phyloP scores from a whole-genome alignment of 1,284 basidiomycete genomes.

The Pascua sp. region DNA sequence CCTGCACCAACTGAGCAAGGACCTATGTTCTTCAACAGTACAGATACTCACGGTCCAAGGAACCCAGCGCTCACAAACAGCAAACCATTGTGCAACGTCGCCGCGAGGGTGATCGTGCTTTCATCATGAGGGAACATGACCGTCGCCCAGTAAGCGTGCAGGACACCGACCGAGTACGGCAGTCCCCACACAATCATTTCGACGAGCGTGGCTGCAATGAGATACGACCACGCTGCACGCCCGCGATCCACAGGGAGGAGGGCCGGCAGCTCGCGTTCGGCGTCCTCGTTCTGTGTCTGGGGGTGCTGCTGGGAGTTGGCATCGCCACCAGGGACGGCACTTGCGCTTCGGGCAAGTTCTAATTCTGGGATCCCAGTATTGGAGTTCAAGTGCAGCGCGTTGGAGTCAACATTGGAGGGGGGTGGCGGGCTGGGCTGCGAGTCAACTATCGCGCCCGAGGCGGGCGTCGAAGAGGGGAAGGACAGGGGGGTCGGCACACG shows the following conservation, averaged over 20 bases:
- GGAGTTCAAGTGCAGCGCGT: no score
- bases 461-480: no score
- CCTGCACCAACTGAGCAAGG: no score
- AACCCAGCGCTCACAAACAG: constrained; percentile 10
- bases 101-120: constrained; percentile 38
- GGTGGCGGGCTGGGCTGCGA: no score
- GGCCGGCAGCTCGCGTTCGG: constrained; percentile 8
- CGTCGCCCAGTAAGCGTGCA: constrained; percentile 44
- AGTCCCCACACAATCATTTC: constrained; percentile 46
- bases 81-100: constrained; percentile 44
- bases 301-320: no score
- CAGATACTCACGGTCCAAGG: constrained; percentile 12
- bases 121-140: constrained; percentile 32
- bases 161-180: constrained; percentile 44
- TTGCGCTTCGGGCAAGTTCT: no score
- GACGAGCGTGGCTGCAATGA: constrained; percentile 38
- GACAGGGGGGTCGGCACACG: no score
- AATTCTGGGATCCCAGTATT: no score
- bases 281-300: not conserved
- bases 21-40: no score
- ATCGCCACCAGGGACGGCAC: no score
- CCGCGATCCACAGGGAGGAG: constrained; percentile 44
- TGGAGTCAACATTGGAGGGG: no score
- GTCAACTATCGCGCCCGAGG: no score
- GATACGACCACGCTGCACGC: constrained; percentile 41